Conservation (phyloP, 2,329 filamentous ascomycete genomes). For the Monascus ruber region DNA sequence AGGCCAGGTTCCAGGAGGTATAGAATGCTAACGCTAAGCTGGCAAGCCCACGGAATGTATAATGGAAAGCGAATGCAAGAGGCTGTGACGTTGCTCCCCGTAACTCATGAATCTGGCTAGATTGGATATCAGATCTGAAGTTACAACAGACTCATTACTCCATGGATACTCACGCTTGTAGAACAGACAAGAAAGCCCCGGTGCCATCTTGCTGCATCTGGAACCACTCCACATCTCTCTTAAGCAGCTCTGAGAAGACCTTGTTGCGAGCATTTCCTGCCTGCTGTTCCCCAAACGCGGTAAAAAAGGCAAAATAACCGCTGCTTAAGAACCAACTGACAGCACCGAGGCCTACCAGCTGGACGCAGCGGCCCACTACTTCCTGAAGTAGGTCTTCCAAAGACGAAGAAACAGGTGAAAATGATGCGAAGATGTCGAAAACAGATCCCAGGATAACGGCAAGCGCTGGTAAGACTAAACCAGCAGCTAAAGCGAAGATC, state of each 20-base stretch:
- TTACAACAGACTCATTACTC: not conserved
- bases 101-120: slow-evolving; percentile 69
- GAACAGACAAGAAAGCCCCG: slow-evolving; percentile 55
- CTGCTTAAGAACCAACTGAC: slow-evolving; percentile 58
- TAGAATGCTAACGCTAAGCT: slow-evolving; percentile 63
- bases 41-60: slow-evolving; percentile 51
- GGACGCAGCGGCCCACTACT: slow-evolving; percentile 50
- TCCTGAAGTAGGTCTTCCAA: slow-evolving; percentile 42
- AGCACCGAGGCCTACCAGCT: slow-evolving; percentile 52
- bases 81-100: slow-evolving; percentile 71
- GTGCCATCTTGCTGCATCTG: slow-evolving; percentile 62
- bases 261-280: slow-evolving; percentile 52
- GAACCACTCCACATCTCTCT: slow-evolving; percentile 71
- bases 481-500: slow-evolving; percentile 46
- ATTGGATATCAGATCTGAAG: not conserved
- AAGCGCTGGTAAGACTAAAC: slow-evolving; percentile 52
- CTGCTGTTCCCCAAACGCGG: slow-evolving; percentile 71
- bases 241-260: slow-evolving; percentile 59
- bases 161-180: slow-evolving; percentile 54
- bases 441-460: slow-evolving; percentile 63
- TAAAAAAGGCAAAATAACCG: slow-evolving; percentile 58
- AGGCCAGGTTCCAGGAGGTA: slow-evolving; percentile 72
- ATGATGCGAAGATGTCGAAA: slow-evolving; percentile 59
- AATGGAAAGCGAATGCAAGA: slow-evolving; percentile 57
- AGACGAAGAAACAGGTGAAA: slow-evolving; percentile 45